phyloP scores from a whole-genome alignment of 495 filamentous ascomycete genomes.

The Aspergillus hancockii region DNA sequence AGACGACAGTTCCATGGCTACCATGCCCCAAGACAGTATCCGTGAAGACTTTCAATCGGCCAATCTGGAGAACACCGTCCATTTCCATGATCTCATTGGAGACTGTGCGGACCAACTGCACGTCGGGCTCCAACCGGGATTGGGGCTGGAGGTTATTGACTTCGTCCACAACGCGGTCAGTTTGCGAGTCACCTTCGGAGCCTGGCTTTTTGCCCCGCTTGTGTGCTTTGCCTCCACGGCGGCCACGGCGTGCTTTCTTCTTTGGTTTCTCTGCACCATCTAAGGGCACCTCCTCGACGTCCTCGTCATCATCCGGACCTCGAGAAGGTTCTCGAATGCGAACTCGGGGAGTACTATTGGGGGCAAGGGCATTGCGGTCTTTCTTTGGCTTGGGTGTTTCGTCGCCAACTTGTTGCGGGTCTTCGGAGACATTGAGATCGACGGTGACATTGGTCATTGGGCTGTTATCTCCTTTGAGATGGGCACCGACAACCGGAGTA shows the following conservation, averaged over 20 bases:
- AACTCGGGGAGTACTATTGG: slow-evolving; percentile 32
- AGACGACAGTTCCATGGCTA: slow-evolving; percentile 85
- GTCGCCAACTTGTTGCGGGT: slow-evolving; percentile 23
- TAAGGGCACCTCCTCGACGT: slow-evolving; percentile 34
- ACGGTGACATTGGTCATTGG: slow-evolving; percentile 36
- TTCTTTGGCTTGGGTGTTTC: slow-evolving; percentile 29
- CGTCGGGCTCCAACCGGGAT: slow-evolving; percentile 57
- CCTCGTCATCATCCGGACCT: slow-evolving; percentile 39
- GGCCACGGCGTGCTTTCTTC: slow-evolving; percentile 80
- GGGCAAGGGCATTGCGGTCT: slow-evolving; percentile 19
- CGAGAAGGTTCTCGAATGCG: slow-evolving; percentile 49
- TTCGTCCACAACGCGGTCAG: slow-evolving; percentile 45
- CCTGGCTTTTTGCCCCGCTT: slow-evolving; percentile 59
- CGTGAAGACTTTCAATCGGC: slow-evolving; percentile 70
- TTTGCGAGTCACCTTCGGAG: slow-evolving; percentile 41
- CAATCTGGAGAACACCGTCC: slow-evolving; percentile 64
- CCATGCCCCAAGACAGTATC: slow-evolving; percentile 75
- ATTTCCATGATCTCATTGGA: slow-evolving; percentile 43
- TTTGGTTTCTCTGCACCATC: slow-evolving; percentile 58
- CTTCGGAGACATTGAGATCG: slow-evolving; percentile 32
- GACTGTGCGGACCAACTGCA: slow-evolving; percentile 41
- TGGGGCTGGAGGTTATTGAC: slow-evolving; percentile 40
- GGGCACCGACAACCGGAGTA: slow-evolving; percentile 36
- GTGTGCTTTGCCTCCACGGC: slow-evolving; percentile 76
- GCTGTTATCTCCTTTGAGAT: slow-evolving; percentile 29